Conservation (phyloP, 768 basidiomycete genomes). For the Termitomyces bulborhizus region DNA sequence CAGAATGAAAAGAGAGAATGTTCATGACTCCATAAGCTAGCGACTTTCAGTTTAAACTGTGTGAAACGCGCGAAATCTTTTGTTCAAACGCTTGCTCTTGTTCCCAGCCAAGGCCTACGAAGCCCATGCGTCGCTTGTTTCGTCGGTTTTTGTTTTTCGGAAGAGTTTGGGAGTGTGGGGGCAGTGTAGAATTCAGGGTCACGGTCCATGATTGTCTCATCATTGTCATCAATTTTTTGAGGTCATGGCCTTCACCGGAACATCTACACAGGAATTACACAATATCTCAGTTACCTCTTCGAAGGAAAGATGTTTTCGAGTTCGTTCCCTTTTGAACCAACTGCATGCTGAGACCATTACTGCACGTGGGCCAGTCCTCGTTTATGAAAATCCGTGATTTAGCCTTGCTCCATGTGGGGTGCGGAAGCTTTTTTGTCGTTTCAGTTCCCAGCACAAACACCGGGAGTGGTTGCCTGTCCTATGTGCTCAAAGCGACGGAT, state of each 20-base stretch:
- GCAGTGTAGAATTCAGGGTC: not conserved
- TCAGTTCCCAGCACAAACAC: not conserved
- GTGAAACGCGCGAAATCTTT: too few relatives aligned
- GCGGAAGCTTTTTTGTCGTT: too few relatives aligned
- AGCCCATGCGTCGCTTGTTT: not conserved
- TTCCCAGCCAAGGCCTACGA: not conserved
- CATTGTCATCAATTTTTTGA: not conserved
- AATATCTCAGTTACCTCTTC: not conserved
- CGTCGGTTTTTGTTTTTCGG: not conserved
- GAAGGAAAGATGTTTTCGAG: not conserved
- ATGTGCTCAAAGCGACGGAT: not conserved
- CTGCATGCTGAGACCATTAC: not conserved
- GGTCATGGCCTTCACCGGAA: not conserved
- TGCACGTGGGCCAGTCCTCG: not conserved
- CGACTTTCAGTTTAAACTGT: too few relatives aligned
- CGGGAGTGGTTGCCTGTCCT: too few relatives aligned
- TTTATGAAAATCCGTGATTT: not conserved
- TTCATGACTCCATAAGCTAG: not conserved
- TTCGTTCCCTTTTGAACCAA: not conserved
- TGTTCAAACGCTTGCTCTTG: not conserved
- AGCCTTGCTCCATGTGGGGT: not conserved
- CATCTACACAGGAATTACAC: not conserved
- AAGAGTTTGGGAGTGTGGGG: not conserved
- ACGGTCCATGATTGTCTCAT: not conserved
- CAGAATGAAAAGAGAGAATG: not conserved